Base-by-base conservation (phyloP, 257 asterid species). In the Mitragyna speciosa region DNA sequence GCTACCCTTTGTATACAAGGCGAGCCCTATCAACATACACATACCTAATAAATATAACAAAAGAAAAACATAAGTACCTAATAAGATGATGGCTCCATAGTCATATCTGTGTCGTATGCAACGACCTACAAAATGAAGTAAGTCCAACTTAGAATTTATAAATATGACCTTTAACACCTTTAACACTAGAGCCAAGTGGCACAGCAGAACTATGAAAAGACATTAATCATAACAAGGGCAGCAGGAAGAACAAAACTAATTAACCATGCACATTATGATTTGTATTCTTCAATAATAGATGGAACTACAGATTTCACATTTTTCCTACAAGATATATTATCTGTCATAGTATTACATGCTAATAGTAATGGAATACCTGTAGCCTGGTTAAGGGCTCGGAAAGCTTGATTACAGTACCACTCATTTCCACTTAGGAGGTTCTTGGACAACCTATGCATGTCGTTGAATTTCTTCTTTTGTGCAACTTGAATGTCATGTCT, bases 311-410 rank as follows among this genome's bases (percentile, higher is more conserved):
- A 76, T 24, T 41, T 45, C 19, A 63, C 33, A n/a, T 48, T 70
- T 11, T 3, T 7, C 26, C 58, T 6, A 31, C 10, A 20, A 76
- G 69, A 76, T 2, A 39, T 61, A 2, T 28, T 2, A 4, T 54
- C 6, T 7, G 8, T 54, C 61, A 20, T 54, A n/a, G 75, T 70
- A 70, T 22, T 70, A n/a, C 20, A 70, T 24, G 22, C 31, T 69
- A 41, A 74, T 49, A 75, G 33, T 64, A 41, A 12, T 39, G 68
- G 71, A 80, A 79, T 83, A 95, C 99, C 99, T 87, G 96, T 82
- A 76, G 99, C 99, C 86, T 96, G 99, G 87, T 96, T 96, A 80
- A 96, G 90, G 86, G 99, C 99, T 81, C 98, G 89, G 89, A 96
- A 96, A 72, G 98, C 97, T 89, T 94, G 98, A 78, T 88, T 93